Evolutionary conservation across 331 rosid genomes (phyloP).

Genomic region (Cydonia oblonga): DNA sequence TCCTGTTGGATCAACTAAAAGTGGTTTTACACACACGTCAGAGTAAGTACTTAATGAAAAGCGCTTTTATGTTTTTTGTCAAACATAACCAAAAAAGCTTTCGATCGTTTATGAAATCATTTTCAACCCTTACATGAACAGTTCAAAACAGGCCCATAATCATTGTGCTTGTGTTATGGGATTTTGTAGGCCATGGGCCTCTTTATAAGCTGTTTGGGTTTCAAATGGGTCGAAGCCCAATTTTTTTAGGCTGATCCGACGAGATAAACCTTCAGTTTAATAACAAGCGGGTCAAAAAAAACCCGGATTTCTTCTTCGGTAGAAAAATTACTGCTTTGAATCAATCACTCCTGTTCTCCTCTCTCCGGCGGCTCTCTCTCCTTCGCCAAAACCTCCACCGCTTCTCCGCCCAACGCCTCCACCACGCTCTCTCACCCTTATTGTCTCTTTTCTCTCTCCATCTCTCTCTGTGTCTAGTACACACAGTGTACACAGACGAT

Average conservation of each 20-base stretch:
- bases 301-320: background rate
- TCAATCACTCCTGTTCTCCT: background rate
- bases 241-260: background rate
- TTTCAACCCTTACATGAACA: too few species aligned
- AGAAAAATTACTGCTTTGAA: background rate
- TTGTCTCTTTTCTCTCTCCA: background rate
- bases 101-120: too few species aligned
- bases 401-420: background rate
- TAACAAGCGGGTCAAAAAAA: background rate
- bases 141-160: too few species aligned
- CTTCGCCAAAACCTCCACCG: background rate
- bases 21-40: too few species aligned
- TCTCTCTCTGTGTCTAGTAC: background rate
- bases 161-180: background rate
- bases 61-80: too few species aligned
- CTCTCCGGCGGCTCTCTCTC: background rate
- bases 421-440: background rate
- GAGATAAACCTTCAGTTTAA: background rate
- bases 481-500: constrained; percentile 14
- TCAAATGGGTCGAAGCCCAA: too few species aligned
- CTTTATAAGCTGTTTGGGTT: too few species aligned
- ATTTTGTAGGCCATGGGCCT: background rate
- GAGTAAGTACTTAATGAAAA: too few species aligned
- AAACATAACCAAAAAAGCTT: too few species aligned
- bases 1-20: too few species aligned